Conservation (phyloP, 306 rosid species). For the Oxytropis ochrocephala region DNA sequence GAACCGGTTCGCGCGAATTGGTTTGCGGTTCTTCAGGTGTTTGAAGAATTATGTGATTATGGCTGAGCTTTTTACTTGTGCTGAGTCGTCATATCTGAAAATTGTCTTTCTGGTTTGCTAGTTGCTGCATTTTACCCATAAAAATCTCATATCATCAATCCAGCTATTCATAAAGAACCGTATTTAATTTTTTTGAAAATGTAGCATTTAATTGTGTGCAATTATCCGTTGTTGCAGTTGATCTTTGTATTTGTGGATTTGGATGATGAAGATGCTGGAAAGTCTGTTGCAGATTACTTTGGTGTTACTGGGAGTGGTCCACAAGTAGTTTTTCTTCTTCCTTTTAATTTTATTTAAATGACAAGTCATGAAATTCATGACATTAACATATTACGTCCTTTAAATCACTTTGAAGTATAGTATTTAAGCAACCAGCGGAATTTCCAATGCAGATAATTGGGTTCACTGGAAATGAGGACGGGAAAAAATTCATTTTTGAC, state of each 20-base stretch:
- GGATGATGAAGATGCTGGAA: constrained; percentile 89
- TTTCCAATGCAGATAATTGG: constrained; percentile 54
- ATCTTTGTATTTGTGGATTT: constrained; percentile 70
- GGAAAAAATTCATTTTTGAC: constrained; percentile 68
- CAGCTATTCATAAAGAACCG: background rate
- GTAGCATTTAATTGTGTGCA: background rate
- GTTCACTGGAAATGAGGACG: constrained; percentile 89
- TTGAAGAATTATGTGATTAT: too few species aligned
- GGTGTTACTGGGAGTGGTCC: constrained; percentile 76
- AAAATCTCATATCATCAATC: background rate
- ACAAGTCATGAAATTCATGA: background rate
- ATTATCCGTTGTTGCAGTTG: constrained; percentile 63
- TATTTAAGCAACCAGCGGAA: background rate
- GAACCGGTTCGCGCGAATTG: too few species aligned
- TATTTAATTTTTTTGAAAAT: background rate
- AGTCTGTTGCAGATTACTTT: constrained; percentile 88
- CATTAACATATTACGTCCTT: constrained; percentile 1
- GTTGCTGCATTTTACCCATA: background rate
- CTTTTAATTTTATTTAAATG: background rate
- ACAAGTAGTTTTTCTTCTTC: constrained; percentile 41
- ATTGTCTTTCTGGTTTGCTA: background rate
- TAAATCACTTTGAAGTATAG: background rate
- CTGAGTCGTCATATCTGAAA: background rate
- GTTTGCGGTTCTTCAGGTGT: too few species aligned
- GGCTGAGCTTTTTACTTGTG: background rate